These are phyloP conservation scores for Aphanomyces invadans DNA, from an alignment of 352 stramenopile species.

Conservation along the genomic window DNA sequence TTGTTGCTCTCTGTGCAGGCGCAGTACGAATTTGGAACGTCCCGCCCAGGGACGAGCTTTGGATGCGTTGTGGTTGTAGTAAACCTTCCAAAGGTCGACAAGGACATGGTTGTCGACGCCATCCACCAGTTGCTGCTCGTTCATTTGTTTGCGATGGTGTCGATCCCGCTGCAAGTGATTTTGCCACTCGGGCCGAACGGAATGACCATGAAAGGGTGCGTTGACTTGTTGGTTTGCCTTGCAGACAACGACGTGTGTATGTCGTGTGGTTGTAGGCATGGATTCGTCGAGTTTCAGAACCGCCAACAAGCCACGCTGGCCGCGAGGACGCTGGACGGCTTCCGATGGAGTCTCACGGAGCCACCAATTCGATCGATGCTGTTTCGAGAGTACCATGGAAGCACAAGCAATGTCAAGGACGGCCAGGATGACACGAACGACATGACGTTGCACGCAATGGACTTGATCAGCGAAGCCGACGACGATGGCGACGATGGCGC, in stretches of 20 bases:
- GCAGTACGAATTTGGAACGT: conserved; percentile 81
- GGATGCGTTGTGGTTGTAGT: conserved; percentile 78
- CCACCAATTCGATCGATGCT: conserved; percentile 55
- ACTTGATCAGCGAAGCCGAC: conserved; percentile 22
- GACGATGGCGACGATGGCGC: background rate
- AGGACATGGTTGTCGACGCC: conserved; percentile 39
- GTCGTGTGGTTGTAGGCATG: conserved; percentile 34
- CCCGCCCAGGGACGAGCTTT: conserved; percentile 66
- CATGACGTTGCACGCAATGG: conserved; percentile 13
- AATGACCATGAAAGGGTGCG: conserved; percentile 50
- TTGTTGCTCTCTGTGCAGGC: conserved; percentile 25
- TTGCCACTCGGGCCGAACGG: conserved; percentile 53
- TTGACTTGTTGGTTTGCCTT: too few species aligned
- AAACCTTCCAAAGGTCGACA: conserved; percentile 66
- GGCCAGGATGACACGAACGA: background rate
- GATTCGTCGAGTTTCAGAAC: conserved; percentile 79
- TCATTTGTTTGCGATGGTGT: conserved; percentile 71
- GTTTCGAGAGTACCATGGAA: conserved; percentile 73
- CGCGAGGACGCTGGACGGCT: conserved; percentile 50
- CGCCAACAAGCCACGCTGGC: conserved; percentile 47
- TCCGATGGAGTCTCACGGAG: conserved; percentile 58
- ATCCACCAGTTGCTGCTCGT: conserved; percentile 67
- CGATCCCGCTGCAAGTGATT: conserved; percentile 74
- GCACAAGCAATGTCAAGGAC: background rate
- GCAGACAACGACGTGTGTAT: too few species aligned